Base-by-base conservation (phyloP, 179 eudicot species). In the Actinidia polygama region DNA sequence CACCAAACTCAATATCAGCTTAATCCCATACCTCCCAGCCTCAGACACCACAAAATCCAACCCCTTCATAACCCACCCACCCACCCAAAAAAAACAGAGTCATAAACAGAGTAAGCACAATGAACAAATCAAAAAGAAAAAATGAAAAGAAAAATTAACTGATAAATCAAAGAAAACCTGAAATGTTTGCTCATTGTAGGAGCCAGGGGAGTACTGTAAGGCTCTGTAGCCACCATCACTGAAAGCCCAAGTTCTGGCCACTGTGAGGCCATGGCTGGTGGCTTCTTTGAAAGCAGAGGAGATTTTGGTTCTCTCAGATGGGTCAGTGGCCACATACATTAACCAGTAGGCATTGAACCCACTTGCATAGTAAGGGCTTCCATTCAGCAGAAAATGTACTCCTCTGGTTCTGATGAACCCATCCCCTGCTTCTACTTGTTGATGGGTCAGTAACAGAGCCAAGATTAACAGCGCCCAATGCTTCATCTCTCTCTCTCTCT, bases 311-410 rank as follows among this genome's bases (percentile, higher is more conserved):
- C 88, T 62, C 47, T 69, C 46, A 61, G 83, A 36, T 16, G 77
- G 80, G 54, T 83, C 86, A 15, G 78, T 6, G 11, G 88, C 81
- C 5, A 66, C 36, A 7, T 79, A 15, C 88, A 85, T 83, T 49
- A 83, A 10, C 88, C 88, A 85, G 23, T 85, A 85, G 14, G 88
- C 77, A 10, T 85, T 85, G 85, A 83, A 85, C 36, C 88, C 88
- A 83, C 83, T 83, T 64, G 69, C 55, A 0, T 73, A 75, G 18
- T 57, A 75, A 12, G 85, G 83, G 19, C 21, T 18, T 0, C 84
- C 88, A 49, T 83, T 83, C 47, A 75, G 1, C 44, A 73, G 40
- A 16, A 84, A 80, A 12, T 84, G 82, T 49, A 44, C 57, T 26
- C 72, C 72, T 15, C 54, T 82, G 40, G 62, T 83, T 59, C 14